Base-by-base conservation (phyloP, 2,329 filamentous ascomycete genomes). In the Fusarium sp. region DNA sequence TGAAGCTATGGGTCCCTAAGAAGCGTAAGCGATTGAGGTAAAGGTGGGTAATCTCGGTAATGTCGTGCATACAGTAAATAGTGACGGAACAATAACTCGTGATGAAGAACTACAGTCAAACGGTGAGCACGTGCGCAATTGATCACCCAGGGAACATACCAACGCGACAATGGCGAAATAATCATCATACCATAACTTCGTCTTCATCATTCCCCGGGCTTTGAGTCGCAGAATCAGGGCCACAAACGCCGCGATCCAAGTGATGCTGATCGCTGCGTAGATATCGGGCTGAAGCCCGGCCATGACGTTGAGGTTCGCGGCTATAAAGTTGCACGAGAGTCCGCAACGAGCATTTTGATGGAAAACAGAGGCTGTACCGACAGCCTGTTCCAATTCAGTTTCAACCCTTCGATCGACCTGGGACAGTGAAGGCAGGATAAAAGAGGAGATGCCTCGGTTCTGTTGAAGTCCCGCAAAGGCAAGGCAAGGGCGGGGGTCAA, bases 151-250 rank as follows among this genome's bases (percentile, higher is more conserved):
- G 4, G 1, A 3, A 25, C 49, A 11, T 41, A 74, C 72, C 62
- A 73, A 62, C 3, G 73, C 71, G 12, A 55, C 37, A 6, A 71
- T 51, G 4, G 61, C 57, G 14, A 73, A 60, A 23, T 71, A 73
- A 16, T 75, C 71, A 6, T 75, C 73, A 41, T 67, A 65, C 72
- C 73, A 75, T n/a, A 71, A 34, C 10, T 45, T 60, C n/a, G 69
- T 66, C 23, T 71, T 74, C 0, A 60, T 75, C 65, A 75, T 67
- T 4, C 67, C 54, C 4, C 72, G 56, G 0, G 73, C 73, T 11
- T 65, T 60, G 6, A 75, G 46, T 6, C 73, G 59, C 6, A 75
- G 26, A 9, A 63, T 1, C 4, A 75, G 37, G 3, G 68, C 65
- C 7, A 69, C 13, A 14, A 69, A 21, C 9, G 71, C 73, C 3